Conservation (phyloP, 2,329 filamentous ascomycete species). For the Venturia asperata region DNA sequence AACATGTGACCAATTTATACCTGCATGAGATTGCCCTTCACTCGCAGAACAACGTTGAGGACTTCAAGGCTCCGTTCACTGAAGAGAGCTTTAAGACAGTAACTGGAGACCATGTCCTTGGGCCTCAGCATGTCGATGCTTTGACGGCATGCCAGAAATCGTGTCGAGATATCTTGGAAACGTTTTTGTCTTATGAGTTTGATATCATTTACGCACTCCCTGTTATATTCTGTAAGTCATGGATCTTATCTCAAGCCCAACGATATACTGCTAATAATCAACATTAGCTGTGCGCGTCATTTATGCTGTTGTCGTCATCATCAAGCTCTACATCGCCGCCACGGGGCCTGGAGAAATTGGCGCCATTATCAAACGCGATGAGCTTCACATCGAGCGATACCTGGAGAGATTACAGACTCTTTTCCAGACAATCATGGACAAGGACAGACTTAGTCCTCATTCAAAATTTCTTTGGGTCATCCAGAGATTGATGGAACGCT, state of each 20-base stretch:
- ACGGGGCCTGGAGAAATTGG: constrained; percentile 44
- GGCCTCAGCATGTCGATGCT: constrained; percentile 41
- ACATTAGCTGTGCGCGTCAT: constrained; percentile 44
- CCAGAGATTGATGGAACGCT: constrained; percentile 26
- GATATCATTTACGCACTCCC: constrained; percentile 39
- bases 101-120: constrained; percentile 37
- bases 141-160: constrained; percentile 41
- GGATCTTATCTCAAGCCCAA: constrained; percentile 20
- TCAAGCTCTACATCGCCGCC: constrained; percentile 53
- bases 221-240: constrained; percentile 37
- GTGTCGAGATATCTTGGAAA: constrained; percentile 42
- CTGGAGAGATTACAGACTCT: constrained; percentile 41
- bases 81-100: constrained; percentile 36
- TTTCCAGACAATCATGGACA: constrained; percentile 38
- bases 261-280: constrained; percentile 4
- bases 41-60: constrained; percentile 36
- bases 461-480: constrained; percentile 43
- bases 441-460: constrained; percentile 37
- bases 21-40: constrained; percentile 46
- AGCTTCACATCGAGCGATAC: constrained; percentile 41
- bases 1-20: constrained; percentile 44
- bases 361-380: constrained; percentile 42
- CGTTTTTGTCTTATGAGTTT: constrained; percentile 43
- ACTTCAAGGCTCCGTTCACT: constrained; percentile 40
- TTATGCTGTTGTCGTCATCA: constrained; percentile 51